Evolutionary conservation across 2,329 filamentous ascomycete genomes (phyloP).

Genomic region (Hypomyces rosellus): DNA sequence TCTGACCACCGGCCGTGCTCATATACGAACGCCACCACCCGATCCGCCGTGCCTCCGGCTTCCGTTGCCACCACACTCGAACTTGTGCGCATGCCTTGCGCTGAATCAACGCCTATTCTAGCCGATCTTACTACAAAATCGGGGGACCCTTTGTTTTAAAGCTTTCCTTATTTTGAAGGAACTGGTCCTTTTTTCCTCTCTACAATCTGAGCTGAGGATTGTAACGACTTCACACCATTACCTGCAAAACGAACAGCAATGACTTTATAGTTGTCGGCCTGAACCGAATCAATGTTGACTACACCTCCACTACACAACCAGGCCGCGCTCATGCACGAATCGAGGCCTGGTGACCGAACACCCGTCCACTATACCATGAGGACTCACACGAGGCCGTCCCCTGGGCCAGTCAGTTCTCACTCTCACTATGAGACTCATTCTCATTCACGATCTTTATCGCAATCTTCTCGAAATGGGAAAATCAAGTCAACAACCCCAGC

Average conservation of each 20-base stretch:
- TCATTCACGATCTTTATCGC: slow-evolving; percentile 31
- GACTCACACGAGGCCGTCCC: slow-evolving; percentile 33
- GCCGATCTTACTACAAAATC: background rate
- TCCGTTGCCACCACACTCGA: slow-evolving; percentile 9
- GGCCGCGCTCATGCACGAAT: slow-evolving; percentile 25
- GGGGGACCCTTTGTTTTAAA: too few relatives aligned
- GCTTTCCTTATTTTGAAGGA: too few relatives aligned
- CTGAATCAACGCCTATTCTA: background rate
- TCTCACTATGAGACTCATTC: slow-evolving; percentile 13
- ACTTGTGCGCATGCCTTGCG: background rate
- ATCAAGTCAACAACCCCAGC: slow-evolving; percentile 43
- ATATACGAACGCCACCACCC: slow-evolving; percentile 8
- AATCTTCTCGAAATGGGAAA: slow-evolving; percentile 34
- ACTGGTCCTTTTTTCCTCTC: too few relatives aligned
- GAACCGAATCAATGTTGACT: slow-evolving; percentile 7
- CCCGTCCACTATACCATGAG: slow-evolving; percentile 42
- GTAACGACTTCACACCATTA: too few relatives aligned
- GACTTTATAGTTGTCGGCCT: slow-evolving; percentile 7
- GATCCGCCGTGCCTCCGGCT: slow-evolving; percentile 5
- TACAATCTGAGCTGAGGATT: too few relatives aligned
- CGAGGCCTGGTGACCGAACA: slow-evolving; percentile 29
- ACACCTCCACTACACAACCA: slow-evolving; percentile 6
- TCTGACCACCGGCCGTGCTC: background rate
- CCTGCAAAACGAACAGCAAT: background rate
- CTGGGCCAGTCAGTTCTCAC: slow-evolving; percentile 24